Evolutionary conservation across 2,329 filamentous ascomycete species (phyloP).

Genomic region (Endocalyx cinctus): DNA sequence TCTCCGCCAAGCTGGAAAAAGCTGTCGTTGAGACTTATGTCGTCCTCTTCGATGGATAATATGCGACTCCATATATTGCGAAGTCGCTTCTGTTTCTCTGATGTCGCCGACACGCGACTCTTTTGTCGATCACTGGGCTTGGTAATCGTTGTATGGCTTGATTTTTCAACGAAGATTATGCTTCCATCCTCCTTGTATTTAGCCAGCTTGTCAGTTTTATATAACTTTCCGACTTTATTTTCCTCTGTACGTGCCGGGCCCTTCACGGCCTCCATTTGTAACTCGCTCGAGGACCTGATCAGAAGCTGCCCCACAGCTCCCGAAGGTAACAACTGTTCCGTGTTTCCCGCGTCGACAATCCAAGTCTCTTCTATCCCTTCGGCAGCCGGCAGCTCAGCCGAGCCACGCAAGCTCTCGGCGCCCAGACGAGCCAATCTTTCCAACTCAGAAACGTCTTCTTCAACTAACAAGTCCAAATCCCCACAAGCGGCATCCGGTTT

Average conservation of each 20-base stretch:
- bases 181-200: conserved; percentile 29
- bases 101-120: conserved; percentile 33
- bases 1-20: conserved; percentile 59
- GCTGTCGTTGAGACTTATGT: conserved; percentile 50
- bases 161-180: conserved; percentile 25
- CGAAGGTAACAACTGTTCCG: conserved; percentile 31
- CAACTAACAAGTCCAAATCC: conserved; percentile 29
- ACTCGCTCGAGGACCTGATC: conserved; percentile 26
- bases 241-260: conserved; percentile 25
- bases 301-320: conserved; percentile 42
- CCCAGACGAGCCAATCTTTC: conserved; percentile 20
- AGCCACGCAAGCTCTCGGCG: conserved; percentile 14
- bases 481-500: conserved; percentile 26
- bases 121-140: conserved; percentile 12
- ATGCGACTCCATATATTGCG: conserved; percentile 45
- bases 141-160: conserved; percentile 7
- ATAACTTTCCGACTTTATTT: conserved; percentile 24
- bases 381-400: conserved; percentile 14
- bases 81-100: conserved; percentile 39
- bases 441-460: conserved; percentile 31
- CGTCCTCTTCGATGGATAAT: conserved; percentile 37
- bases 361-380: conserved; percentile 28
- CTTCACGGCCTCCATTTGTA: conserved; percentile 20
- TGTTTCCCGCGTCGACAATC: conserved; percentile 34
- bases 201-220: conserved; percentile 36